Base-by-base conservation (phyloP, 2,329 filamentous ascomycete genomes). In the Sporothrix protearum region DNA sequence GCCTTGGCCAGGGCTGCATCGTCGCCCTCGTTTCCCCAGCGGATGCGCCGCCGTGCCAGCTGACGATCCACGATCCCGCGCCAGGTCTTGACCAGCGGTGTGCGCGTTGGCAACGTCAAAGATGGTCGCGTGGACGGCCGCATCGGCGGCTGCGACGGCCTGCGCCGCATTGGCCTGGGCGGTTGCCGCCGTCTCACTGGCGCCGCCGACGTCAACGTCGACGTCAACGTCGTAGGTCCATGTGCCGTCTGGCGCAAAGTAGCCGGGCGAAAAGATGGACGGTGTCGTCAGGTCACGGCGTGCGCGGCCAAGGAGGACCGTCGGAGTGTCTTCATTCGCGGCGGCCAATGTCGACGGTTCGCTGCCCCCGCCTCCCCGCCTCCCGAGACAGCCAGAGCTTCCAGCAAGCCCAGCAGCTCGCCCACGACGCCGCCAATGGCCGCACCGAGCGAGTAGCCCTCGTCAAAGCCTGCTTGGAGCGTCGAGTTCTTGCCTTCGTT, bases 391-490 rank as follows among this genome's bases (percentile, higher is more conserved):
- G 83, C 80, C 25, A 97, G 81, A 0, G 91, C 93, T 77, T 97
- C 92, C 6, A 97, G 78, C 3, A 92, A 82, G 0, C 96, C 96
- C 3, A 97, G 80, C 14, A 96, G 82, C 75, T 88, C 89, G 0
- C 96, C 96, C 0, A 89, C 91, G 36, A 86, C 85, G 74, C 92
- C 80, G 0, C 95, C 96, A 39, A 98, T 82, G 68, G 91, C 89
- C 0, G 93, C 94, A 14, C 96, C 96, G 0, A 98, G 84, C 16
- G 89, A 85, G 79, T 94, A 98, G 0, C 95, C 95, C 75, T 95
- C 92, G 79, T 99, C 96, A 78, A 99, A 98, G 0, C 95, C 95
- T 16, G 85, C 85, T 81, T 99, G 96, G 33, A 97, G 88, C 76
- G 89, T 91, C 64, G 85, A 82, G 33, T 87, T 87, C 79, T 98